Percentiles rank a stretch among this genome's conserved stretches.
Conservation (phyloP, 805 yeast genomes). For the Yarrowia bubula region DNA sequence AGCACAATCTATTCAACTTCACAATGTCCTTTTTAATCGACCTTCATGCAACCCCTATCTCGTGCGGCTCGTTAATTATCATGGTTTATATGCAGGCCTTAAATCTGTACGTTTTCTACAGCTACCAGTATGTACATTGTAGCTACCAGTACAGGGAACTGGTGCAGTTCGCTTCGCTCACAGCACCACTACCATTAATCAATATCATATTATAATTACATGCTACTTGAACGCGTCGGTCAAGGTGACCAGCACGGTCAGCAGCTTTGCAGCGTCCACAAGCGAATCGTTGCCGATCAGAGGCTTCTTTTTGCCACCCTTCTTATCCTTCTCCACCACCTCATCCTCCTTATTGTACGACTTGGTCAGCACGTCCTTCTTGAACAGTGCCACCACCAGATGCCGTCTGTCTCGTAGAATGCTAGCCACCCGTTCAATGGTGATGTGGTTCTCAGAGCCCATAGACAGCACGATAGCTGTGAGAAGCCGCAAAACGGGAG, state of each 20-base stretch:
- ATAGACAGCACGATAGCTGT: conserved; percentile 65
- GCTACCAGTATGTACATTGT: no score
- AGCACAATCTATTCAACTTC: no score
- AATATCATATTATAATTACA: no score
- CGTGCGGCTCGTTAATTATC: no score
- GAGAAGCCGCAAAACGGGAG: conserved; percentile 72
- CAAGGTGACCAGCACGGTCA: conserved; percentile 53
- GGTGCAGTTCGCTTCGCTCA: no score
- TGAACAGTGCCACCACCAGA: conserved; percentile 60
- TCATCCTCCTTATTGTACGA: conserved; percentile 28
- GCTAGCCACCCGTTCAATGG: conserved; percentile 52
- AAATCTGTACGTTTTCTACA: no score
- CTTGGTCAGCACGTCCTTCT: conserved; percentile 47
- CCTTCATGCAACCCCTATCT: no score
- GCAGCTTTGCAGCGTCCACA: conserved; percentile 52
- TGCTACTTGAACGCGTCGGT: conserved; percentile 37
- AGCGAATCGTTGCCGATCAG: background rate
- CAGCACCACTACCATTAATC: no score
- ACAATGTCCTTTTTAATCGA: no score
- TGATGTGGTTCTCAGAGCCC: conserved; percentile 70
- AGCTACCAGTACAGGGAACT: no score
- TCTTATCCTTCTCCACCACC: background rate
- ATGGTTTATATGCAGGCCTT: no score
- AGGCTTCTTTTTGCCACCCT: background rate
- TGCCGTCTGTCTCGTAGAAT: conserved; percentile 54